Evolutionary conservation across 2,329 filamentous ascomycete species (phyloP), one percentile per base, ranked within the genome.

Genomic region (Fusarium solani-melongenae): DNA sequence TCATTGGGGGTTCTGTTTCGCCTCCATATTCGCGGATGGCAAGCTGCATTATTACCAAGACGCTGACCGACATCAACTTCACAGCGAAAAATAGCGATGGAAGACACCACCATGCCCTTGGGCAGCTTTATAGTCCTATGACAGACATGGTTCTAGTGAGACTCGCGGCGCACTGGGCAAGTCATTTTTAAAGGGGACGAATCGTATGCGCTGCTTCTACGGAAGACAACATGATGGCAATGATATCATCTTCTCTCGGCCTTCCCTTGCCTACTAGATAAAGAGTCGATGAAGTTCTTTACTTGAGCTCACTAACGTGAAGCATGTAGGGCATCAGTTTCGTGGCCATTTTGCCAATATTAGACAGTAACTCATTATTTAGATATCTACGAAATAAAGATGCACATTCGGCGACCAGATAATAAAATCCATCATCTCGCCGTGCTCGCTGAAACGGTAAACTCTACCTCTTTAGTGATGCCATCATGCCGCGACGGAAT

Each of bases 401-500:
- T 34, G 6, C 8, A 0, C 6, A 10, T 31, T 33, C n/a, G 2
- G n/a, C n/a, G 4, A 31, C 3, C 33, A 41, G 7, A 10, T 4
- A 5, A 12, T 10, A 27, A 41, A 9, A 7, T 4, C n/a, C 9
- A 61, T 66, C 20, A 62, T 36, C 63, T 39, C 4, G 27, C 55
- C n/a, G 46, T 51, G 10, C 64, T 66, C 14, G 67, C 64, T 4
- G 66, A 64, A 11, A 76, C 73, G 1, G 57, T 75, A 4, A 77
- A 77, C 51, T 76, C 63, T 8, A 76, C 72, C 15, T 74, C 75
- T 15, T 77, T 77, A 1, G 64, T 77, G 0, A 77, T 75, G 0
- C 69, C 72, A 17, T 33, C 51, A 1, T 36, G 22, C 1, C 24
- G 51, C 0, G 56, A 55, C 2, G 75, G 67, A 0, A 77, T 77